Percentiles rank a stretch among this genome's conserved stretches.
Evolutionary conservation across 2,329 filamentous ascomycete genomes (phyloP).

Genomic region (Hypoxylon sp.): DNA sequence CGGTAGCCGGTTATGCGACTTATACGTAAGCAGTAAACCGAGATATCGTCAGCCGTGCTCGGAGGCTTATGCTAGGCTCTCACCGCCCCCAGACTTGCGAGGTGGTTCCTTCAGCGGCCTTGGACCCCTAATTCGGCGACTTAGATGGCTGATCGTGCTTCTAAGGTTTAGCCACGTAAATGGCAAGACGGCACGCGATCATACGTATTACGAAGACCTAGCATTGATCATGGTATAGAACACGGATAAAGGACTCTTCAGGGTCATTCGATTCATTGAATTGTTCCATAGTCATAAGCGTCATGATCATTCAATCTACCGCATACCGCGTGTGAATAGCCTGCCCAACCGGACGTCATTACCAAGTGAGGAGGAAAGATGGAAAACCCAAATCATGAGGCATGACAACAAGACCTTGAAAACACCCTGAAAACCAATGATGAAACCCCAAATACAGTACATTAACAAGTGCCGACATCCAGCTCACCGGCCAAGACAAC

Average conservation of each 20-base stretch:
- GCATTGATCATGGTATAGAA: constrained; percentile 20
- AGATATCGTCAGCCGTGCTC: constrained; percentile 37
- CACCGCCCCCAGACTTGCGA: constrained; percentile 37
- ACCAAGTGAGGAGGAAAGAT: constrained; percentile 44
- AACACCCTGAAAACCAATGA: constrained; percentile 35
- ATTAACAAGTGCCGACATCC: constrained; percentile 38
- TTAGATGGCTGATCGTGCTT: constrained; percentile 31
- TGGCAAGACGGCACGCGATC: constrained; percentile 33
- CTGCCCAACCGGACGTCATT: constrained; percentile 45
- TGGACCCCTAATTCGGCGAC: constrained; percentile 23
- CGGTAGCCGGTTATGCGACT: constrained; percentile 22
- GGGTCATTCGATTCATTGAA: constrained; percentile 52
- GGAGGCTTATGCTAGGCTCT: constrained; percentile 29
- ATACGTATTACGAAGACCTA: constrained; percentile 23
- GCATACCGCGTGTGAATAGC: constrained; percentile 40
- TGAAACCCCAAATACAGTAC: constrained; percentile 36
- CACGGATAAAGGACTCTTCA: constrained; percentile 23
- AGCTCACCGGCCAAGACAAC: constrained; percentile 31
- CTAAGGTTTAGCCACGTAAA: constrained; percentile 33
- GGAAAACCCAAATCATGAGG: constrained; percentile 41
- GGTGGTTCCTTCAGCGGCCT: constrained; percentile 23
- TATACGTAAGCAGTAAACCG: constrained; percentile 27
- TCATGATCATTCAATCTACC: constrained; percentile 50
- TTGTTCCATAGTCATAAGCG: constrained; percentile 50
- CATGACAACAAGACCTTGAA: constrained; percentile 38